phyloP scores from a whole-genome alignment of 306 rosid genomes.

The Vicia villosa region DNA sequence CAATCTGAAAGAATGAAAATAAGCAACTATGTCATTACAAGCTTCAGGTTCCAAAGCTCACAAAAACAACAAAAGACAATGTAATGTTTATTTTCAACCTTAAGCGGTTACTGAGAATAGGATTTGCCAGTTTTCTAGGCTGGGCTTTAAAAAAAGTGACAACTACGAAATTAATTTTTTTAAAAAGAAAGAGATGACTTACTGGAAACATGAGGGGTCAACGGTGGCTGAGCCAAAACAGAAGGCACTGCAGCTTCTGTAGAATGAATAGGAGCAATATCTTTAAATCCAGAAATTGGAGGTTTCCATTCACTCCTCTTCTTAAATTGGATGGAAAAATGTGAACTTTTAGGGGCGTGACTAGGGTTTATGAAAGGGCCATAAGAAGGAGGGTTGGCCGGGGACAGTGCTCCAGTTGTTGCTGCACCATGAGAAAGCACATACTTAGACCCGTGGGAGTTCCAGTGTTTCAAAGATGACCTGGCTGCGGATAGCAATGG shows the following conservation, averaged over 20 bases:
- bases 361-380: slow-evolving; percentile 51
- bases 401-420: slow-evolving; percentile 40
- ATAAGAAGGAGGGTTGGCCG: slow-evolving; percentile 53
- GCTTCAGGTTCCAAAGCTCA: slow-evolving; percentile 19
- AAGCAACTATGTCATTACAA: slow-evolving; percentile 11
- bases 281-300: slow-evolving; percentile 54
- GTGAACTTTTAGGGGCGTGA: slow-evolving; percentile 60
- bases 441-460: slow-evolving; percentile 43
- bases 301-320: slow-evolving; percentile 58
- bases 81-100: background rate
- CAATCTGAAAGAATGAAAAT: slow-evolving; percentile 66
- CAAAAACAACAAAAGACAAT: slow-evolving; percentile 6
- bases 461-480: slow-evolving; percentile 38
- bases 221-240: slow-evolving; percentile 69
- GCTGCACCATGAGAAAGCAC: slow-evolving; percentile 46
- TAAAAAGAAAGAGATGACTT: slow-evolving; percentile 35
- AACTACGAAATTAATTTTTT: background rate
- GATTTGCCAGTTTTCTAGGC: slow-evolving; percentile 12
- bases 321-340: slow-evolving; percentile 56
- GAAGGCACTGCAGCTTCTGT: slow-evolving; percentile 60
- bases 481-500: slow-evolving; percentile 11
- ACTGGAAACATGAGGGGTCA: slow-evolving; percentile 72
- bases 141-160: background rate
- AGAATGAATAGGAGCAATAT: slow-evolving; percentile 62
- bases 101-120: slow-evolving; percentile 3